Conservation (phyloP, 768 basidiomycete genomes). For the Agaricus subrufescens region DNA sequence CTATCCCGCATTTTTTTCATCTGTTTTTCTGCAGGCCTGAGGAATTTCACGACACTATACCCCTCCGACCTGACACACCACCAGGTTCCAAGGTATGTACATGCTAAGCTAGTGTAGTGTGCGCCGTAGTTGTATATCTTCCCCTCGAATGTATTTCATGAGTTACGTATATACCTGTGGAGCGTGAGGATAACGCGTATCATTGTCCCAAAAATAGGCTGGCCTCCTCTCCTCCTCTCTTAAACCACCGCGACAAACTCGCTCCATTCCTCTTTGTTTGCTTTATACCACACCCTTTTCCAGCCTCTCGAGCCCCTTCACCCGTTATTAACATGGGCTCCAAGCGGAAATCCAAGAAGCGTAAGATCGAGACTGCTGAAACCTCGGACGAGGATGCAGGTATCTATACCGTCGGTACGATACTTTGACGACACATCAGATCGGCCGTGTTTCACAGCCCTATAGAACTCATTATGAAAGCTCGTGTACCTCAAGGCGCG, state of each 20-base stretch:
- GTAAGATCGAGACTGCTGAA: background rate
- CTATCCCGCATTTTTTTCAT: background rate
- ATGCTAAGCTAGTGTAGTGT: background rate
- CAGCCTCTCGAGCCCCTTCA: background rate
- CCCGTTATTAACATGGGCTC: slow-evolving; percentile 2
- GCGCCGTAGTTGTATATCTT: background rate
- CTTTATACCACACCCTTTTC: background rate
- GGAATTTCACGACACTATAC: slow-evolving; percentile 7
- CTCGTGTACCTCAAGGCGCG: slow-evolving; percentile 37
- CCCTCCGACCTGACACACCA: slow-evolving; percentile 9
- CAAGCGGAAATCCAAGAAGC: slow-evolving; percentile 13
- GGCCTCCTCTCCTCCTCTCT: background rate
- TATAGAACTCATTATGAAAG: slow-evolving; percentile 58
- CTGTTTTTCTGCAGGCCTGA: slow-evolving; percentile 1
- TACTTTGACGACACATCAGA: background rate
- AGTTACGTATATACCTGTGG: too few species aligned
- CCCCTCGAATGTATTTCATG: background rate
- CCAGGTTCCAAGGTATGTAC: slow-evolving; percentile 1
- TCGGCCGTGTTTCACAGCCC: background rate
- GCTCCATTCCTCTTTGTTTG: background rate
- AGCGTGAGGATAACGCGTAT: background rate
- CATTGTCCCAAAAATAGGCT: background rate
- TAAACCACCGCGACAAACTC: background rate
- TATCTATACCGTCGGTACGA: slow-evolving; percentile 3
- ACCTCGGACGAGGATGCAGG: slow-evolving; percentile 5